phyloP scores from a whole-genome alignment of 2,329 filamentous ascomycete species.

The Pestalotiopsis sp. region DNA sequence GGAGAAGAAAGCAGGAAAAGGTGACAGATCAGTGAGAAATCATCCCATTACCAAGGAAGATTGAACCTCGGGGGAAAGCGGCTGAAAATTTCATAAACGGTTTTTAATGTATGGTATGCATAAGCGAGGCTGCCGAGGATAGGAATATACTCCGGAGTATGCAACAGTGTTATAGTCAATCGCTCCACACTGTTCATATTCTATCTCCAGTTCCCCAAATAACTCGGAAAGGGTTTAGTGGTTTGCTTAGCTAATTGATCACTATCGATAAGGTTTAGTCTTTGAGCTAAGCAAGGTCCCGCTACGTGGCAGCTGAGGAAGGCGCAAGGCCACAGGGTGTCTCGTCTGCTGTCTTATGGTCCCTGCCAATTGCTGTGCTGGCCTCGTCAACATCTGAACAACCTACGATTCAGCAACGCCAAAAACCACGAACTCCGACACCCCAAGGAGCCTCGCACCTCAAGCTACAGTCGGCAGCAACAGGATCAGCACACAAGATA shows the following conservation, averaged over 20 bases:
- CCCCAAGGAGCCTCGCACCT: too few species aligned
- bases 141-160: background rate
- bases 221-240: background rate
- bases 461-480: too few species aligned
- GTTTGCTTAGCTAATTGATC: background rate
- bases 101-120: background rate
- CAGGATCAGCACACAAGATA: too few species aligned
- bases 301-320: background rate
- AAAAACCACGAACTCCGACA: too few species aligned
- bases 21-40: background rate
- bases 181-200: background rate
- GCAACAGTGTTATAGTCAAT: background rate
- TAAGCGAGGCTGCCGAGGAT: background rate
- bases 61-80: background rate
- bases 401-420: too few species aligned
- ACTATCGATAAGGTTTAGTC: background rate
- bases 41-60: background rate
- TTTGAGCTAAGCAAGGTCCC: background rate
- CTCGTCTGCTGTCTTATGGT: too few species aligned
- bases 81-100: background rate
- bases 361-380: too few species aligned
- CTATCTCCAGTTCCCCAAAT: background rate
- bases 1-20: background rate
- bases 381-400: too few species aligned
- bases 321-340: too few species aligned